phyloP scores from a whole-genome alignment of 441 rosid genomes.

The Erysimum cheiri region DNA sequence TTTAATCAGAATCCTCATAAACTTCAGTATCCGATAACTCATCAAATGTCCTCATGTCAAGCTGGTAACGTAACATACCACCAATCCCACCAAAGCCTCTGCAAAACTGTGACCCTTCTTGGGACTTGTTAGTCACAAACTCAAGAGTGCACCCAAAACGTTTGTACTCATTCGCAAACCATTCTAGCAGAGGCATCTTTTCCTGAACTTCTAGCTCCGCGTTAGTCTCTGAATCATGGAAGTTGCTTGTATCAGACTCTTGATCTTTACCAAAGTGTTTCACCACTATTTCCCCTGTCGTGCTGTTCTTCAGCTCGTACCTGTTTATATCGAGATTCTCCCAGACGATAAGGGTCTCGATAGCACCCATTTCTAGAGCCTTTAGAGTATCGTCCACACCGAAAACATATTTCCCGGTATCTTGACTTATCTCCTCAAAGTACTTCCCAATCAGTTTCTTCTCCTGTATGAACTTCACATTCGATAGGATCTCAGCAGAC shows the following conservation, averaged over 20 bases:
- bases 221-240: slow-evolving; percentile 56
- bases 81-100: slow-evolving; percentile 96
- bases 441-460: slow-evolving; percentile 90
- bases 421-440: slow-evolving; percentile 95
- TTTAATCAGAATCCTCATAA: slow-evolving; percentile 49
- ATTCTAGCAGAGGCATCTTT: slow-evolving; percentile 73
- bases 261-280: slow-evolving; percentile 81
- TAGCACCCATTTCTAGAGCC: slow-evolving; percentile 90
- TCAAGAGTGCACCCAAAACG: slow-evolving; percentile 80
- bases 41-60: slow-evolving; percentile 78
- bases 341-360: slow-evolving; percentile 87
- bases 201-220: slow-evolving; percentile 75
- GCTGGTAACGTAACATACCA: slow-evolving; percentile 84
- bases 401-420: slow-evolving; percentile 83
- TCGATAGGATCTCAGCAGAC: slow-evolving; percentile 78
- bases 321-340: slow-evolving; percentile 78
- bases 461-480: slow-evolving; percentile 92
- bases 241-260: slow-evolving; percentile 59
- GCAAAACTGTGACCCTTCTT: slow-evolving; percentile 91
- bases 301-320: slow-evolving; percentile 61
- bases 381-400: slow-evolving; percentile 87
- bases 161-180: slow-evolving; percentile 92
- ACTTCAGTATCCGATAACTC: slow-evolving; percentile 69
- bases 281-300: slow-evolving; percentile 59
- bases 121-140: slow-evolving; percentile 87